Conservation (phyloP, 306 rosid species). For the Dalbergia cochinchinensis region DNA sequence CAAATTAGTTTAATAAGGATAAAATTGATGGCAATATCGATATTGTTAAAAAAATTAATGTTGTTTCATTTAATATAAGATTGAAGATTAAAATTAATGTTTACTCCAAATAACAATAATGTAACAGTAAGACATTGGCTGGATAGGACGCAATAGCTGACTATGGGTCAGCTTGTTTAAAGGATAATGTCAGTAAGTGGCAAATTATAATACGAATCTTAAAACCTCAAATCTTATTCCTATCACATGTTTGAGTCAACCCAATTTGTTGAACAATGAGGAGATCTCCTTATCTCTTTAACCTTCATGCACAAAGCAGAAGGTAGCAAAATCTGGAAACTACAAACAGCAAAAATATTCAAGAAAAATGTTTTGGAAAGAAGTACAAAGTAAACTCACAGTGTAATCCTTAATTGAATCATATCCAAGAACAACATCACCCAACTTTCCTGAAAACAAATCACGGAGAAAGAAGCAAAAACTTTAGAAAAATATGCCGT, state of each 20-base stretch:
- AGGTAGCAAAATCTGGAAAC: slow-evolving; percentile 1
- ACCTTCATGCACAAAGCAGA: not conserved
- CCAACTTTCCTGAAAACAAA: slow-evolving; percentile 66
- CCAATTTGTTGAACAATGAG: slow-evolving; percentile 21
- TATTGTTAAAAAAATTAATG: no score
- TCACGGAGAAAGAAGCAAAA: slow-evolving; percentile 15
- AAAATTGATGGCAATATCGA: no score
- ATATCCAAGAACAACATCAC: slow-evolving; percentile 84
- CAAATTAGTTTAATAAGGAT: not conserved
- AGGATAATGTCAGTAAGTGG: not conserved
- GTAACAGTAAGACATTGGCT: not conserved
- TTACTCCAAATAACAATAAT: not conserved
- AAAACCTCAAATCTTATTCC: not conserved
- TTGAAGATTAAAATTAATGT: no score
- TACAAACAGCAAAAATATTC: not conserved
- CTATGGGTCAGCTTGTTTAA: slow-evolving; percentile 1
- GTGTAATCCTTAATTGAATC: slow-evolving; percentile 68
- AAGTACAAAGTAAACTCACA: slow-evolving; percentile 34
- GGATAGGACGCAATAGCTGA: slow-evolving; percentile 10
- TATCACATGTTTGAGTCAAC: slow-evolving; percentile 37
- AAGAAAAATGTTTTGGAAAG: not conserved
- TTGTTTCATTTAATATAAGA: no score
- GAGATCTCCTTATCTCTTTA: not conserved
- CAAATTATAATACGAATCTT: slow-evolving; percentile 28
- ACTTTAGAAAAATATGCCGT: not conserved